A percentile compares a stretch with the other conserved stretches of the same genome.
These are phyloP conservation scores for Lathyrus sativus DNA, from an alignment of 306 rosid genomes.

Conservation along the genomic window DNA sequence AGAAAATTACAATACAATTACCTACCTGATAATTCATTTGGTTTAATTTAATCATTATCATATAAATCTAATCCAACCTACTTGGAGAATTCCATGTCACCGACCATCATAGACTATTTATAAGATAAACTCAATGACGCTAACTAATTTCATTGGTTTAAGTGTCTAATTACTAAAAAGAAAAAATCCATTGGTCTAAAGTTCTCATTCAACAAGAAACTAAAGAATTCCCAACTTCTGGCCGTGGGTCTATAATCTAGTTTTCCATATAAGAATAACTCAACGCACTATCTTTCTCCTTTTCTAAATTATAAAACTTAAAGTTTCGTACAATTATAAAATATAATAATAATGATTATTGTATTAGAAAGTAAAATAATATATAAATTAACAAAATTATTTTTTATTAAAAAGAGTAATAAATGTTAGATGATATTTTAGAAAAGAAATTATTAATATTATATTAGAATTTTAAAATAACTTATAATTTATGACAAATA, in stretches of 20 bases:
- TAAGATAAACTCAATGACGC: conserved; percentile 14
- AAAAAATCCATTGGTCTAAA: background rate
- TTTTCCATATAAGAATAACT: too few species aligned
- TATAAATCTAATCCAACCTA: conserved; percentile 41
- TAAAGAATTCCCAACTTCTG: conserved; percentile 34
- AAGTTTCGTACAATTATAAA: too few species aligned
- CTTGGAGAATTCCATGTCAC: conserved; percentile 37
- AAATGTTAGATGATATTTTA: too few species aligned
- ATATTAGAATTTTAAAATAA: too few species aligned
- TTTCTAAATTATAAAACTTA: too few species aligned
- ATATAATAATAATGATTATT: too few species aligned
- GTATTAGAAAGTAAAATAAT: too few species aligned
- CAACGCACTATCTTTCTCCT: too few species aligned
- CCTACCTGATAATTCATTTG: conserved; percentile 22
- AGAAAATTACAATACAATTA: conserved; percentile 26
- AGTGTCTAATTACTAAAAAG: background rate
- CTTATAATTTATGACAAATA: too few species aligned
- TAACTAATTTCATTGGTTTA: conserved; percentile 20
- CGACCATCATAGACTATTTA: conserved; percentile 29
- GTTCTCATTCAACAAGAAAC: conserved; percentile 31
- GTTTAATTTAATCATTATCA: conserved; percentile 33
- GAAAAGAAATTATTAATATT: too few species aligned
- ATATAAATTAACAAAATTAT: too few species aligned
- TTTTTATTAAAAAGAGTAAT: too few species aligned
- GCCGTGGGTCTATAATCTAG: conserved; percentile 35